These are phyloP conservation scores for Pestalotiopsis sp. DNA, from an alignment of 2,329 filamentous ascomycete genomes.

Conservation along the genomic window DNA sequence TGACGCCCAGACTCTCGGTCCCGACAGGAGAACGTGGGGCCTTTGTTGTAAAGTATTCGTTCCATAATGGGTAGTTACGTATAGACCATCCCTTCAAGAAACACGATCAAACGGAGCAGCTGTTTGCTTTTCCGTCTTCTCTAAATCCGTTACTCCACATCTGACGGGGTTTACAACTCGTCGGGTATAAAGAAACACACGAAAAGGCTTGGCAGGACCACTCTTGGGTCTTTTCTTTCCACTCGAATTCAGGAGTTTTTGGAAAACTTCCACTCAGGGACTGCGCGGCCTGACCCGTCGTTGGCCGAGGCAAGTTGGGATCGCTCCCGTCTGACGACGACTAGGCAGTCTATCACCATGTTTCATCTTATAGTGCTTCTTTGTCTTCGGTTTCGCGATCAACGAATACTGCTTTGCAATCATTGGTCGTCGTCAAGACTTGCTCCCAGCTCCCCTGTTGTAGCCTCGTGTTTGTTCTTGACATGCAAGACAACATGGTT, in stretches of 20 bases:
- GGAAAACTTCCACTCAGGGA: background rate
- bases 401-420: no score
- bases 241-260: no score
- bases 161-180: background rate
- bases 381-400: background rate
- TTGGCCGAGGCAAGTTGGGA: background rate
- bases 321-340: background rate
- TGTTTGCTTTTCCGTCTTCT: background rate
- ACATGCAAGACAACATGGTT: no score
- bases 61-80: background rate
- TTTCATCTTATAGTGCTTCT: background rate
- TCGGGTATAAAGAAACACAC: background rate
- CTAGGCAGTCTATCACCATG: background rate
- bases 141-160: background rate
- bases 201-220: background rate
- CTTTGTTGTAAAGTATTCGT: background rate
- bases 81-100: background rate
- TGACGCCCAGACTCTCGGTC: background rate
- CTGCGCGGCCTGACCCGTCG: background rate
- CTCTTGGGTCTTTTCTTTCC: no score
- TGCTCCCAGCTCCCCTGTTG: no score
- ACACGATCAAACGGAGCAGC: background rate
- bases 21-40: background rate
- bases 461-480: no score
- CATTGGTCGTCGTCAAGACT: no score